Conservation (phyloP, 1,284 basidiomycete species). For the Meripilus lineatus region DNA sequence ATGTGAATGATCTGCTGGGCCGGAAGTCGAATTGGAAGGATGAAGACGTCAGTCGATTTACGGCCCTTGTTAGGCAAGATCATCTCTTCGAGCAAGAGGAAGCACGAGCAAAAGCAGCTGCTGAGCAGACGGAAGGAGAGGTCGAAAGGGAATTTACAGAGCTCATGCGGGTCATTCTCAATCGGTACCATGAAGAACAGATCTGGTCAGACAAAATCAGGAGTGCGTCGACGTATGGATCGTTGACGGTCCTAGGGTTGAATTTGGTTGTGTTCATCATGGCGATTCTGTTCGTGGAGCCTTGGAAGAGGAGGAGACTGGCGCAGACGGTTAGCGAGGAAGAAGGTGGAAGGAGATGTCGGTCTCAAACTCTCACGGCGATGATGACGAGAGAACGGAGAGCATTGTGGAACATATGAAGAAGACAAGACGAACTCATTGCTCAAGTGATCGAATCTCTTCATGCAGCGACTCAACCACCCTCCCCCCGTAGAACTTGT, state of each 20-base stretch:
- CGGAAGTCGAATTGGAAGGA: conserved; percentile 88
- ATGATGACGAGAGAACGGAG: no score
- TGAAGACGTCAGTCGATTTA: conserved; percentile 78
- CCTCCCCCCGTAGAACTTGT: no score
- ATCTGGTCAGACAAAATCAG: conserved; percentile 98
- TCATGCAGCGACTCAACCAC: no score
- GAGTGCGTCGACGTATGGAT: conserved; percentile 87
- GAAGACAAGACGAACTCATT: no score
- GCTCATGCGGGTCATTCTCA: conserved; percentile 82
- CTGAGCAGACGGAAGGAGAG: conserved; percentile 64
- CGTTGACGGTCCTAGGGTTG: conserved; percentile 75
- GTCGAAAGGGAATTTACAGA: conserved; percentile 84
- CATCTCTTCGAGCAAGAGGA: conserved; percentile 82
- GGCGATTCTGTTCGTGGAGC: conserved; percentile 87
- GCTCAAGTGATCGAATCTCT: no score
- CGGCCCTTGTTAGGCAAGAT: conserved; percentile 81
- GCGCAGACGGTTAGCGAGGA: conserved; percentile 66
- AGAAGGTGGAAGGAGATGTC: neutral
- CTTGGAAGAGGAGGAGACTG: conserved; percentile 84
- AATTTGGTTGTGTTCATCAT: conserved; percentile 86
- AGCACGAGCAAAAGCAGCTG: conserved; percentile 55
- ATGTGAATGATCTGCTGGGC: conserved; percentile 88
- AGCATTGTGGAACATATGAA: no score
- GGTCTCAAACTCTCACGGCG: neutral
- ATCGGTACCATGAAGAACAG: conserved; percentile 93